A percentile compares a stretch with the other conserved stretches of the same genome.
These are phyloP conservation scores for Solanum sejunctum DNA, from an alignment of 257 asterid genomes.

Conservation along the genomic window DNA sequence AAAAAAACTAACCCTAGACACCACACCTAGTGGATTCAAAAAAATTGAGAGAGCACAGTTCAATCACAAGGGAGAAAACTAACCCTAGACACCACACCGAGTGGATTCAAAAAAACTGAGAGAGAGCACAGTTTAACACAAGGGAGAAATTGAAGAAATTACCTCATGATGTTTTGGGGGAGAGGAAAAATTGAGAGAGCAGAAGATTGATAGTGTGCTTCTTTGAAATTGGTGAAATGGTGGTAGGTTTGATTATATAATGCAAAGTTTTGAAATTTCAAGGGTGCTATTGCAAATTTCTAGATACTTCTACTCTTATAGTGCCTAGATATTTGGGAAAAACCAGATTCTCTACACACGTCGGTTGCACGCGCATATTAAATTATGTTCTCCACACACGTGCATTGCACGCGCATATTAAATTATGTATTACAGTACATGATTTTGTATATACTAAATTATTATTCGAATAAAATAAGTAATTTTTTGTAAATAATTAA, in stretches of 20 bases:
- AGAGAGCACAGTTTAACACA: not conserved
- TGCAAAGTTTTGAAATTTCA: not conserved
- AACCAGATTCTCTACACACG: too few species aligned
- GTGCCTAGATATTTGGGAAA: not conserved
- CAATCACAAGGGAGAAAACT: not conserved
- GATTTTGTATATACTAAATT: too few species aligned
- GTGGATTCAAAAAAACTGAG: too few species aligned
- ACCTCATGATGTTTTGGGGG: not conserved
- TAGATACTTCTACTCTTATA: constrained; percentile 24
- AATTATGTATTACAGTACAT: too few species aligned
- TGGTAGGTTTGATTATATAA: not conserved
- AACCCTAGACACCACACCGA: too few species aligned
- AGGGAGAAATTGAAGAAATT: not conserved
- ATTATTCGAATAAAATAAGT: too few species aligned
- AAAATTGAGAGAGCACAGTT: not conserved
- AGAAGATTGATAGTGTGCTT: not conserved
- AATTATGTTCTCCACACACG: too few species aligned
- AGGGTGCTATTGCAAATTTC: constrained; percentile 16
- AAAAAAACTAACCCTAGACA: too few species aligned
- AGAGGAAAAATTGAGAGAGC: not conserved
- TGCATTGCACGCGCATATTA: too few species aligned
- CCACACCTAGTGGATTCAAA: too few species aligned
- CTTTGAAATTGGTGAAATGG: not conserved
- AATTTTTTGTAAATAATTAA: too few species aligned
- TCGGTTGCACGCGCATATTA: too few species aligned